Base-by-base conservation (phyloP, 495 filamentous ascomycete genomes). In the Evansstolkia leycettana region DNA sequence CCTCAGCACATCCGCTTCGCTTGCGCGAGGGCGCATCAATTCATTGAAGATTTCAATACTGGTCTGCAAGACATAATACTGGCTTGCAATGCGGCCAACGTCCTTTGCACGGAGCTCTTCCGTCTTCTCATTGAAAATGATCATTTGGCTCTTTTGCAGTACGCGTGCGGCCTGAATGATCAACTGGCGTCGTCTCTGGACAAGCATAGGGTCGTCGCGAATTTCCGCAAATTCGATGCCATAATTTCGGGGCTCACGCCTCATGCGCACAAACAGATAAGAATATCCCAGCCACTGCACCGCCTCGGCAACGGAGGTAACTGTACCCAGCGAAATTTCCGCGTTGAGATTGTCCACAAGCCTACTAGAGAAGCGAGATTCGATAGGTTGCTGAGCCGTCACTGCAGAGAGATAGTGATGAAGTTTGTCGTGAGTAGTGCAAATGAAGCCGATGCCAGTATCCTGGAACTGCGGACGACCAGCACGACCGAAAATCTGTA, bases 401-500 rank as follows among this genome's bases (percentile, higher is more conserved):
- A 99, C 84, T 0, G 92, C 88, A 26, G 77, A 76, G 6, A 94
- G 67, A 55, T 96, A 99, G 51, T 99, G 88, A n/a, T 78, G 56
- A 6, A 96, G 61, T 54, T 84, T 94, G 57, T 99, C 90, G 20
- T 84, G 75, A 0, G 88, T 92, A 0, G 90, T 99, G 46, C 84
- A 88, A 37, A 99, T 96, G 62, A 94, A 94, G 27, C 90, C 90
- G 45, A 94, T 93, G 61, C 90, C 90, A 33, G 76, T 82, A 46
- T 94, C 88, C 50, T 94, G 85, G 46, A 93, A 99, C 50, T 99
- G 90, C 15, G 90, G 90, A 52, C 90, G 78, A 67, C 90, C 90
- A 42, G 90, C 90, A 67, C 90, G 84, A 64, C 90, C 90, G 51
- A 99, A 99, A 28, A 99, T 99, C 58, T 99, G 90, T 41, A 99